Evolutionary conservation across 139 green algal genomes (phyloP).

Genomic region (Microglena sp.): DNA sequence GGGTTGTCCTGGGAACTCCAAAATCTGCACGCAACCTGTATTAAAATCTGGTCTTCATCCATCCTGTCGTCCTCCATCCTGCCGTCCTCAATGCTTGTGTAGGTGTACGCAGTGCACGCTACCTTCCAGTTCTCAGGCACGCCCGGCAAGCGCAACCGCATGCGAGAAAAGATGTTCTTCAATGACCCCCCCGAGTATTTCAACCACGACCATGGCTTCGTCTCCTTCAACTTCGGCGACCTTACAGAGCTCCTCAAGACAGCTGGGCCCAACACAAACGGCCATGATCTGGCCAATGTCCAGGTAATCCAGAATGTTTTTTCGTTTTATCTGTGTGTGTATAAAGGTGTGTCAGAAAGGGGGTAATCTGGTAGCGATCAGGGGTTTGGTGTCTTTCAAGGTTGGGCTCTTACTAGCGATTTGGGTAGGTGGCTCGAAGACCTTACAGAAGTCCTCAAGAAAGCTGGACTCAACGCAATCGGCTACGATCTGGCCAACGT

Average conservation of each 20-base stretch:
- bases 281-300: slow-evolving; percentile 37
- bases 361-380: too few species aligned
- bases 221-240: slow-evolving; percentile 27
- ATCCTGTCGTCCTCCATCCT: too few species aligned
- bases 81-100: background rate
- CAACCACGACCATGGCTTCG: slow-evolving; percentile 35
- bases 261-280: slow-evolving; percentile 25
- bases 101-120: slow-evolving; percentile 55
- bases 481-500: too few species aligned
- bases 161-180: slow-evolving; percentile 77
- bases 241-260: slow-evolving; percentile 31
- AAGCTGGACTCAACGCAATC: too few species aligned
- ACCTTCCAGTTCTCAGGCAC: slow-evolving; percentile 94
- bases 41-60: too few species aligned
- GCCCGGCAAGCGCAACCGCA: slow-evolving; percentile 82
- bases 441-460: too few species aligned
- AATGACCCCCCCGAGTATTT: slow-evolving; percentile 63
- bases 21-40: too few species aligned
- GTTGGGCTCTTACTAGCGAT: too few species aligned
- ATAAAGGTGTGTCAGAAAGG: too few species aligned
- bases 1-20: too few species aligned
- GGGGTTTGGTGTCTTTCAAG: too few species aligned
- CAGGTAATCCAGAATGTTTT: slow-evolving; percentile 18
- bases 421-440: too few species aligned
- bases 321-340: background rate